Base-by-base conservation (phyloP, 2,329 filamentous ascomycete species). In the Thielaviopsis cerberus region DNA sequence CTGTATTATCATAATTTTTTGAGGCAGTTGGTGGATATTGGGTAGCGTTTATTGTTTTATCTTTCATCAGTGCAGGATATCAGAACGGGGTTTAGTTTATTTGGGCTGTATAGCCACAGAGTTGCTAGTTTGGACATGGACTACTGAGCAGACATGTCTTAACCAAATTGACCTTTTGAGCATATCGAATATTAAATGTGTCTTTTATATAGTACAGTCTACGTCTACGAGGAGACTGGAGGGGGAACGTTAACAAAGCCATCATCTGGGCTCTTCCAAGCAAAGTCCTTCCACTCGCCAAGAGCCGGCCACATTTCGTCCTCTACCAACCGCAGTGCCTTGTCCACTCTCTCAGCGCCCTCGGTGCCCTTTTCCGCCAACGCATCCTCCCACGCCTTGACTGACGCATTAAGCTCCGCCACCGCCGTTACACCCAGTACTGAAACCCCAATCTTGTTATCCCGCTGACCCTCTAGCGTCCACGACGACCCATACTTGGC, bases 381-480 rank as follows among this genome's bases (percentile, higher is more conserved):
- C 13, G 79, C 75, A 57, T 75, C 78, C 60, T 73, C 71, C 76
- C 81, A 83, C 22, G 82, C 72, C 1, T 70, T 68, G 65, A 77
- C 74, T 5, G 81, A 82, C 68, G 84, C 76, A 60, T 83, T 79
- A 2, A 87, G 71, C 66, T 88, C 83, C 1, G 70, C 70, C 1
- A 83, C 70, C 24, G 74, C 79, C 20, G 80, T 79, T 1, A 85
- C 80, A 0, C 83, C 83, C 71, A 85, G 82, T 51, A 86, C 82
- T 58, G 72, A 79, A 22, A 77, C 73, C 24, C 77, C 81, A 2
- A 82, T 69, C 34, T 68, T 73, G 51, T 57, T 57, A 8, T 27
- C 50, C 27, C 58, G 53, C 53, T 57, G 51, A 7, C 55, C 64
- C 53, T 53, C 60, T 66, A 4, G 66, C 74, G 54, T 11, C 30